These are phyloP conservation scores for Trichosporon inkin DNA, from an alignment of 1,284 basidiomycete genomes.

Conservation along the genomic window DNA sequence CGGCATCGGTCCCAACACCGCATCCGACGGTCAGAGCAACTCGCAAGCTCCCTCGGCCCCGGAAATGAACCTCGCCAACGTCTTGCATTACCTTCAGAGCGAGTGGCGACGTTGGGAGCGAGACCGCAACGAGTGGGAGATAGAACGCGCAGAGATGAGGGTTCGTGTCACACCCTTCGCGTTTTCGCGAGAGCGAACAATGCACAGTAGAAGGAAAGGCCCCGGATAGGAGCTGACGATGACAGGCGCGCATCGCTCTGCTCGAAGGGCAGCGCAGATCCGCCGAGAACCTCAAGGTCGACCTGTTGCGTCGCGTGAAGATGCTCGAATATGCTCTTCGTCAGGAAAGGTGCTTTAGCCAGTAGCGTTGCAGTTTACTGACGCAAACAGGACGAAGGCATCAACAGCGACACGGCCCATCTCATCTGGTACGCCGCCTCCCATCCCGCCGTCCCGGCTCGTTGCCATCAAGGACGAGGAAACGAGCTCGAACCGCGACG, in stretches of 20 bases:
- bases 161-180: conserved; percentile 55
- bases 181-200: background rate
- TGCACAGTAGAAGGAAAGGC: background rate
- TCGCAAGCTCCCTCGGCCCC: conserved; percentile 21
- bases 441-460: conserved; percentile 44
- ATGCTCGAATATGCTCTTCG: conserved; percentile 96
- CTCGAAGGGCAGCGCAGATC: conserved; percentile 93
- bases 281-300: conserved; percentile 94
- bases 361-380: background rate
- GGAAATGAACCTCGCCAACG: conserved; percentile 87
- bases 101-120: conserved; percentile 96
- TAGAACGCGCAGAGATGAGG: conserved; percentile 97
- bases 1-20: conserved; percentile 7
- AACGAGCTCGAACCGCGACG: conserved; percentile 28
- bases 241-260: conserved; percentile 88
- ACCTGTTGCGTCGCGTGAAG: conserved; percentile 92
- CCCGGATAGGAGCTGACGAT: conserved; percentile 12
- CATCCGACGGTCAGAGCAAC: conserved; percentile 33
- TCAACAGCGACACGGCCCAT: conserved; percentile 5
- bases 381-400: conserved; percentile 60
- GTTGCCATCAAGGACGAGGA: conserved; percentile 48
- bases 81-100: conserved; percentile 94
- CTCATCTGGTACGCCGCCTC: conserved; percentile 18
- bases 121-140: conserved; percentile 99
- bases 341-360: conserved; percentile 74